Base-by-base conservation (phyloP, 805 yeast species). In the Wickerhamomyces chambardii region DNA sequence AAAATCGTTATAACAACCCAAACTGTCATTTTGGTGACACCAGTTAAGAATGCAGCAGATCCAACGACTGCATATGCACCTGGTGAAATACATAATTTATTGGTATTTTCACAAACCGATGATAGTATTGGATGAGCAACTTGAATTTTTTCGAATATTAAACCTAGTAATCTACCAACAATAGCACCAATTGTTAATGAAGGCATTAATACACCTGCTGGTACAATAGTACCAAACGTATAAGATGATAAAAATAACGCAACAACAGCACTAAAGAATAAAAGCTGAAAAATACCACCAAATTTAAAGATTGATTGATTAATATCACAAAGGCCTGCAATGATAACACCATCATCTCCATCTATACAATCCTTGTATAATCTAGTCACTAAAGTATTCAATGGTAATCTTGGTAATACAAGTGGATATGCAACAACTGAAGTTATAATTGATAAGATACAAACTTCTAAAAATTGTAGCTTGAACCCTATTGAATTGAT, bases 11-110 rank as follows among this genome's bases (percentile, higher is more conserved):
- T 89, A 15, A 84, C 95, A 7, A 81, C 78, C 30, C 86, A 72
- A 42, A 84, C 79, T 4, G 89, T 84, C 59, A 85, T 70, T 43
- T 84, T 75, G 4, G 95, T 84, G 14, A 80, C 75, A 5, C 95
- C 94, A 0, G 92, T 75, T 44, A 84, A 63, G 36, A 84, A 81
- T 1, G 95, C 69, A 0, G 87, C 95, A 0, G 95, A 86, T 0
- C 95, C 95, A 17, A 86, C 84, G 9, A 85, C 81, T 0, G 95
- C 95, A 50, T 85, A 86, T 0, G 89, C 84, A 0, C 92, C 89
- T 0, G 94, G 94, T 2, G 87, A 80, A 9, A 85, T 76, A 45
- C 92, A 77, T 37, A 64, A 53, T 32, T 59, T 63, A 21, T 58
- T 57, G 0, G 73, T 66, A 34, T 70, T 59, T 2, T 65, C 35